These are phyloP conservation scores for Kuraishia molischiana DNA, from an alignment of 805 yeast genomes.

Conservation along the genomic window DNA sequence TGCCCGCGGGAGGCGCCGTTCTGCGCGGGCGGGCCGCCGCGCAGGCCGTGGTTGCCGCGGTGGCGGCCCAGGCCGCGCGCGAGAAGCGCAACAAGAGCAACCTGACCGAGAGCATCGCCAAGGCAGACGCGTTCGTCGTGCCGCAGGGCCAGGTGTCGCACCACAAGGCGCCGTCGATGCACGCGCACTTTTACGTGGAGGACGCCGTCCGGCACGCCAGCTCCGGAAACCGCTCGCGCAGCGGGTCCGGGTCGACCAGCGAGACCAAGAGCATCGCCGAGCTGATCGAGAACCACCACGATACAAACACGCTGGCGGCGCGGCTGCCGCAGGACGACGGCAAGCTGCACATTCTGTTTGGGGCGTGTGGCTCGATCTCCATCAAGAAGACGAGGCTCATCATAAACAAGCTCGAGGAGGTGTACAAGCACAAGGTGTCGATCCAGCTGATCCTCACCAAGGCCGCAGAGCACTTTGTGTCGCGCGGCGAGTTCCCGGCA, in stretches of 20 bases:
- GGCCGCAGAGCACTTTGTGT: conserved; percentile 41
- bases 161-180: conserved; percentile 53
- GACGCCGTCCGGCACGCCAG: conserved; percentile 50
- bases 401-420: conserved; percentile 40
- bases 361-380: conserved; percentile 50
- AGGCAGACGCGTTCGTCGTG: conserved; percentile 2
- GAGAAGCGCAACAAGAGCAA: conserved; percentile 8
- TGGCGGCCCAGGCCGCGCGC: conserved; percentile 27
- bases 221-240: conserved; percentile 22
- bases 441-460: conserved; percentile 46
- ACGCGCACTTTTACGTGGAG: conserved; percentile 70
- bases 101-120: conserved; percentile 15
- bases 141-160: conserved; percentile 16
- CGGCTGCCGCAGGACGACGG: conserved; percentile 42
- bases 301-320: conserved; percentile 11
- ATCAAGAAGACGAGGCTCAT: conserved; percentile 41
- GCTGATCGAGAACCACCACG: conserved; percentile 1
- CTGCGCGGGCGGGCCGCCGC: conserved; percentile 27
- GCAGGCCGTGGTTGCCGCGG: conserved; percentile 27
- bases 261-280: conserved; percentile 12
- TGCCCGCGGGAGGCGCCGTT: conserved; percentile 37
- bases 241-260: conserved; percentile 20
- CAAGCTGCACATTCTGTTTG: conserved; percentile 43
- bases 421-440: conserved; percentile 40
- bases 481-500: conserved; percentile 34